phyloP scores from a whole-genome alignment of 1,284 basidiomycete species.

The Ustilago nuda region DNA sequence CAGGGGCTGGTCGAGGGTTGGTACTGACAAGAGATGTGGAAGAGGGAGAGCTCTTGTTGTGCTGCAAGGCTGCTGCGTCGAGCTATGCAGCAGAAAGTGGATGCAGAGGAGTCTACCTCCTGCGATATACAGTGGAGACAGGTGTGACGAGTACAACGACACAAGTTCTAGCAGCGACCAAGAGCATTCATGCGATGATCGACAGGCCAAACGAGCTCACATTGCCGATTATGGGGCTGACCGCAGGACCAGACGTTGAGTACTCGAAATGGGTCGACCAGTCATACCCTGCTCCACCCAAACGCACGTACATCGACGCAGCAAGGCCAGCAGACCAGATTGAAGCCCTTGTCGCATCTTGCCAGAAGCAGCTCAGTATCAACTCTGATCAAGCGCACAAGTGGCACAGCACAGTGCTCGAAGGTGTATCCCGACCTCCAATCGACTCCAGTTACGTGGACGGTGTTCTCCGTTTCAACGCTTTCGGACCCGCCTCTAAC shows the following conservation, averaged over 20 bases:
- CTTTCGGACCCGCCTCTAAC: conserved; percentile 64
- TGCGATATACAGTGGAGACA: conserved; percentile 56
- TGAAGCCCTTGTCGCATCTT: conserved; percentile 13
- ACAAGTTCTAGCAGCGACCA: conserved; percentile 65
- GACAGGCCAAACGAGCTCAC: conserved; percentile 58
- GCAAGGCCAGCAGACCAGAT: conserved; percentile 16
- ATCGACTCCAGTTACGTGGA: conserved; percentile 65
- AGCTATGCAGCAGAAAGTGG: conserved; percentile 57
- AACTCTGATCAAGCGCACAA: neutral
- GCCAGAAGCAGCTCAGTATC: conserved; percentile 13
- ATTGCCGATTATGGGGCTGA: conserved; percentile 62
- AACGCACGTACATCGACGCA: conserved; percentile 24
- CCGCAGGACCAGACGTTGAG: conserved; percentile 59
- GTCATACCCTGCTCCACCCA: conserved; percentile 54
- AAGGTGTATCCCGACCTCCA: conserved; percentile 11
- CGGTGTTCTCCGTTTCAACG: conserved; percentile 68
- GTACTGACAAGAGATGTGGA: conserved; percentile 60
- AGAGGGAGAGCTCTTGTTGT: conserved; percentile 61
- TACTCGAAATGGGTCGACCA: conserved; percentile 49
- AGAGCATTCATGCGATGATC: conserved; percentile 62
- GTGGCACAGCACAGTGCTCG: conserved; percentile 21
- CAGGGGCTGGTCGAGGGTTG: conserved; percentile 62
- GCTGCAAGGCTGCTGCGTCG: conserved; percentile 59
- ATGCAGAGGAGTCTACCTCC: conserved; percentile 51
- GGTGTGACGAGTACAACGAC: conserved; percentile 67